Percentiles rank a stretch among this genome's conserved stretches.
phyloP scores from a whole-genome alignment of 176 grass and related monocot genomes.

The Tillandsia leiboldiana region DNA sequence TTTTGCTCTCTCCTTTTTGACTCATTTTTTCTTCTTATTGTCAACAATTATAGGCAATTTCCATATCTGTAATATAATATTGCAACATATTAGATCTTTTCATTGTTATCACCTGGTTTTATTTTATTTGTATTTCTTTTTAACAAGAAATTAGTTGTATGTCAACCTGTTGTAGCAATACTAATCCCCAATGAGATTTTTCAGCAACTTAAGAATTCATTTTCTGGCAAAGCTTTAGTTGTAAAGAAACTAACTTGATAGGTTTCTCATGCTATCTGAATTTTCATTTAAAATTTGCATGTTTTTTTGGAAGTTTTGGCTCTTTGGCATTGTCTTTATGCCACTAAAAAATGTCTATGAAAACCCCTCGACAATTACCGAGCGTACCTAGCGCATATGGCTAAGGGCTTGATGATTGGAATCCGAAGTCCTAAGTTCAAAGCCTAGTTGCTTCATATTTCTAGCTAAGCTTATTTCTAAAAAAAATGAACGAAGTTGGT shows the following conservation, averaged over 20 bases:
- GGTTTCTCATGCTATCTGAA: background rate
- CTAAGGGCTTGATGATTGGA: no score
- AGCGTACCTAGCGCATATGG: no score
- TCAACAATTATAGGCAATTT: background rate
- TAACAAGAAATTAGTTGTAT: background rate
- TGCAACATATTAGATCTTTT: no score
- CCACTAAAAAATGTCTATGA: no score
- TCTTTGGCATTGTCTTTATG: background rate
- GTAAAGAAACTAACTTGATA: background rate
- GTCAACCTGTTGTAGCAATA: background rate
- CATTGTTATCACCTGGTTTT: no score
- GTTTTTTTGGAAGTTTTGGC: background rate
- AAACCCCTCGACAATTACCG: no score
- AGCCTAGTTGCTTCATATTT: no score
- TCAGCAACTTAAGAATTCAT: background rate
- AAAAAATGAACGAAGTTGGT: no score
- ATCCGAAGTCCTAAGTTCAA: no score
- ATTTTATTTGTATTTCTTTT: no score
- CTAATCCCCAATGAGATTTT: background rate
- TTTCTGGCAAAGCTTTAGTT: background rate
- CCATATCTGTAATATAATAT: no score
- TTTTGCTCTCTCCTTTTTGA: background rate
- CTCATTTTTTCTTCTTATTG: background rate
- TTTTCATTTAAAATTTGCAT: background rate
- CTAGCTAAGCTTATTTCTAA: no score